Evolutionary conservation across 352 stramenopile species (phyloP).

Genomic region (Phytopythium montanum): DNA sequence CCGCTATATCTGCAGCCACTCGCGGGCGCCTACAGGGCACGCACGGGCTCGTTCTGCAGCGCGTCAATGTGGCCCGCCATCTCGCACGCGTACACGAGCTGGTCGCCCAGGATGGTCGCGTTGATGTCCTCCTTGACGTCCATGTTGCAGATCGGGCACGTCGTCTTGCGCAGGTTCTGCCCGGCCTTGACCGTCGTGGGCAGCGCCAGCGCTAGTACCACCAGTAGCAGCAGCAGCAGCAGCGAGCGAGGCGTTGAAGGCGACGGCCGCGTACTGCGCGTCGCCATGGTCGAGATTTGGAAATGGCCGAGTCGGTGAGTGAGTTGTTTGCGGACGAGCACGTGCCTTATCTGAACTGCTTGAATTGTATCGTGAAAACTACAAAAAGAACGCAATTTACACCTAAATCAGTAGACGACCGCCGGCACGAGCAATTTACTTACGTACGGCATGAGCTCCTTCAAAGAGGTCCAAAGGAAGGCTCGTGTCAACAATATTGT

Average conservation of each 20-base stretch:
- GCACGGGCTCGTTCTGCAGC: slow-evolving; percentile 72
- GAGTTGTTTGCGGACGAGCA: background rate
- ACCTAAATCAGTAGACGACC: background rate
- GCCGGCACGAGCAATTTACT: background rate
- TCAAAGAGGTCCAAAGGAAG: background rate
- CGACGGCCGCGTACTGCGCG: background rate
- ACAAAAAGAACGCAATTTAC: background rate
- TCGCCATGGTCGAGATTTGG: slow-evolving; percentile 1
- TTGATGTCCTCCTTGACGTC: slow-evolving; percentile 46
- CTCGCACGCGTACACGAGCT: slow-evolving; percentile 78
- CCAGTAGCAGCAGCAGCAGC: slow-evolving; percentile 17
- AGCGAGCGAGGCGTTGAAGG: slow-evolving; percentile 14
- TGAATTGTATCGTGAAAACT: background rate
- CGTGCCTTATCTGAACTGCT: background rate
- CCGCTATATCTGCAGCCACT: too few relatives aligned
- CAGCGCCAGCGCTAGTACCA: slow-evolving; percentile 23
- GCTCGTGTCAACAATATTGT: slow-evolving; percentile 7
- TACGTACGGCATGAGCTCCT: background rate
- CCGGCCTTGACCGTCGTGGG: slow-evolving; percentile 16
- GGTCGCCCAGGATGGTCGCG: slow-evolving; percentile 52
- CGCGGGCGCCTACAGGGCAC: background rate
- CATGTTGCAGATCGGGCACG: slow-evolving; percentile 43
- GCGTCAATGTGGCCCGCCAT: slow-evolving; percentile 81
- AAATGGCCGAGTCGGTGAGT: background rate
- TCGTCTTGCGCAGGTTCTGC: slow-evolving; percentile 55